phyloP scores from a whole-genome alignment of 805 yeast species.

The Suhomyces xylopsoci region DNA sequence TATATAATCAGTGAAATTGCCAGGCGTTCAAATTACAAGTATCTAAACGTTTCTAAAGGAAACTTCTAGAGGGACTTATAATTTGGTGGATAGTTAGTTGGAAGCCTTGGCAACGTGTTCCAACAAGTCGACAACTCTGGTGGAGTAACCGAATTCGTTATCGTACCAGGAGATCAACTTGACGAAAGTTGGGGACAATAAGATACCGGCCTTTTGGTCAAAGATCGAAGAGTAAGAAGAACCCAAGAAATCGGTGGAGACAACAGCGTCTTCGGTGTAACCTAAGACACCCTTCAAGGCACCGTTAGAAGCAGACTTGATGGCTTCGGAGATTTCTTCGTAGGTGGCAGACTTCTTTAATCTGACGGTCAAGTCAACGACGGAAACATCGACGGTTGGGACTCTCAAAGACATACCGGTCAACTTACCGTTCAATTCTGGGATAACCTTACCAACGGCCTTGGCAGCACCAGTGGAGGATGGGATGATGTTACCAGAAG shows the following conservation, averaged over 20 bases:
- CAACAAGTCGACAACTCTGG: slow-evolving; percentile 36
- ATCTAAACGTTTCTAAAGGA: background rate
- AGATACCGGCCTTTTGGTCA: slow-evolving; percentile 35
- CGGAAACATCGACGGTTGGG: slow-evolving; percentile 35
- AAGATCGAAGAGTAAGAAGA: slow-evolving; percentile 30
- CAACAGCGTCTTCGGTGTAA: slow-evolving; percentile 35
- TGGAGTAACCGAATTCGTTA: slow-evolving; percentile 36
- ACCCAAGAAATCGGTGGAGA: slow-evolving; percentile 32
- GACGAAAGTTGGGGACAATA: slow-evolving; percentile 34
- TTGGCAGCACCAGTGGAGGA: slow-evolving; percentile 39
- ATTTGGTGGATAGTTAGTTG: slow-evolving; percentile 13
- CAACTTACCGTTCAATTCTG: slow-evolving; percentile 36
- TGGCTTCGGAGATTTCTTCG: slow-evolving; percentile 31
- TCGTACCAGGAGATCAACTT: slow-evolving; percentile 38
- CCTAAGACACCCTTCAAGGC: slow-evolving; percentile 34
- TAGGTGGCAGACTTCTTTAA: slow-evolving; percentile 29
- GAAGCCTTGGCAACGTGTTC: slow-evolving; percentile 27
- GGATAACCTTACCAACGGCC: slow-evolving; percentile 37
- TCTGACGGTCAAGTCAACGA: slow-evolving; percentile 34
- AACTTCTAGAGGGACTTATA: slow-evolving; percentile 2
- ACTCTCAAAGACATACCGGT: slow-evolving; percentile 38
- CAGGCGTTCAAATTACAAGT: slow-evolving; percentile 1
- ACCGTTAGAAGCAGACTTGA: slow-evolving; percentile 32
- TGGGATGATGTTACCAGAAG: slow-evolving; percentile 35
- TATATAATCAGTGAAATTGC: background rate